phyloP scores from a whole-genome alignment of 2,329 filamentous ascomycete species.

The Colletotrichum kahawae region DNA sequence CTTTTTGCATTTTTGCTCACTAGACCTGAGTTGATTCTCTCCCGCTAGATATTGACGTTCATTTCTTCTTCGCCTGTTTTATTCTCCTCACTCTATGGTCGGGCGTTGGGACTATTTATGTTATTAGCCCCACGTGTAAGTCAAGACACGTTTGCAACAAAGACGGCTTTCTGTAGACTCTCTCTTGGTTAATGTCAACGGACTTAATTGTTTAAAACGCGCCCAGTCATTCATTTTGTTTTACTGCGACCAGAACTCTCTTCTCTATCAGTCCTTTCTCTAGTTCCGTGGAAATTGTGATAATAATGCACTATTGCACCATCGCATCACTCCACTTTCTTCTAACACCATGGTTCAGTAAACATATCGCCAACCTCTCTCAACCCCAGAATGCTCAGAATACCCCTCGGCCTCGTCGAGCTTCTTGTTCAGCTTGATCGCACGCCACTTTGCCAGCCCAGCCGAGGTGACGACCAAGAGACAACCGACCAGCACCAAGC shows the following conservation, averaged over 20 bases:
- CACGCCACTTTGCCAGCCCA: slow-evolving; percentile 24
- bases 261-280: background rate
- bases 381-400: slow-evolving; percentile 24
- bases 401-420: slow-evolving; percentile 30
- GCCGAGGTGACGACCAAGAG: slow-evolving; percentile 58
- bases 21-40: background rate
- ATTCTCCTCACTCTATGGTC: background rate
- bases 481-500: slow-evolving; percentile 58
- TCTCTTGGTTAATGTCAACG: background rate
- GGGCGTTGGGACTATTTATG: background rate
- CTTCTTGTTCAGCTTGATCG: slow-evolving; percentile 27
- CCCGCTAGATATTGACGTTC: too few relatives aligned
- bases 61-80: background rate
- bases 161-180: background rate
- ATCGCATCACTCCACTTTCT: background rate
- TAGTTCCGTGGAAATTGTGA: background rate
- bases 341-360: background rate
- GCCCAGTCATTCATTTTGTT: background rate
- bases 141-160: background rate
- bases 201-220: background rate
- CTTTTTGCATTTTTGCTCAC: background rate
- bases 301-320: background rate
- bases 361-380: slow-evolving; percentile 26
- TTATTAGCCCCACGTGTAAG: background rate
- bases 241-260: background rate